Evolutionary conservation across 495 filamentous ascomycete genomes (phyloP).

Genomic region (Staphylotrichum longicolle): DNA sequence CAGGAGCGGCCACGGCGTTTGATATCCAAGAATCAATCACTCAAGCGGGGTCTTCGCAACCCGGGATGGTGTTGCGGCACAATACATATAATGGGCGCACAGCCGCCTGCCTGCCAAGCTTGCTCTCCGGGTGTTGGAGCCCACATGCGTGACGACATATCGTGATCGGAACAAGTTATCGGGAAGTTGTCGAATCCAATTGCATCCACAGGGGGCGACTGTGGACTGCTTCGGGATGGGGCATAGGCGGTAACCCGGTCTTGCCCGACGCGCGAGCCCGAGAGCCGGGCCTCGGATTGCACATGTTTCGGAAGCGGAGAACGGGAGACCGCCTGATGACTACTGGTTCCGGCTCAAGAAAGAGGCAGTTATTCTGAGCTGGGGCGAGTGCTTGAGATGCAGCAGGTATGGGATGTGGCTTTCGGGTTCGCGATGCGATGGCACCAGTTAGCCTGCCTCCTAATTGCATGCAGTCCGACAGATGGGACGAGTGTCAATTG

Average conservation of each 20-base stretch:
- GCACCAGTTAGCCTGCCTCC: too few species aligned
- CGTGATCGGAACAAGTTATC: constrained; percentile 4
- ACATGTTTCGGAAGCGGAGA: constrained; percentile 20
- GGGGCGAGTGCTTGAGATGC: too few species aligned
- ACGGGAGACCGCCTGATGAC: constrained; percentile 1
- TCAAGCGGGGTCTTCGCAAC: constrained; percentile 25
- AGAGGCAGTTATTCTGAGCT: too few species aligned
- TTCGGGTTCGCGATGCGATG: too few species aligned
- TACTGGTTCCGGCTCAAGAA: too few species aligned
- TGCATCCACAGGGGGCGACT: background rate
- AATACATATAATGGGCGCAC: constrained; percentile 19
- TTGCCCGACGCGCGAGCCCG: constrained; percentile 26
- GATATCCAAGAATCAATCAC: constrained; percentile 37
- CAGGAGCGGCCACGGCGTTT: constrained; percentile 40
- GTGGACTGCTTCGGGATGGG: constrained; percentile 2
- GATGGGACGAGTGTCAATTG: too few species aligned
- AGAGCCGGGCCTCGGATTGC: constrained; percentile 31
- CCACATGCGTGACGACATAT: constrained; percentile 19
- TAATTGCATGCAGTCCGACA: too few species aligned
- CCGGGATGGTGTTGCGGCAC: constrained; percentile 21
- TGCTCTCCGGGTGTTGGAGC: constrained; percentile 1
- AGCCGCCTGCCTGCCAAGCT: constrained; percentile 16
- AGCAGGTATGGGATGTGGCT: too few species aligned
- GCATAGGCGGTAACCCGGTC: constrained; percentile 22
- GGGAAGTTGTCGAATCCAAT: background rate